These are phyloP conservation scores for Silene conica DNA, from an alignment of 148 eudicot species.

Conservation along the genomic window DNA sequence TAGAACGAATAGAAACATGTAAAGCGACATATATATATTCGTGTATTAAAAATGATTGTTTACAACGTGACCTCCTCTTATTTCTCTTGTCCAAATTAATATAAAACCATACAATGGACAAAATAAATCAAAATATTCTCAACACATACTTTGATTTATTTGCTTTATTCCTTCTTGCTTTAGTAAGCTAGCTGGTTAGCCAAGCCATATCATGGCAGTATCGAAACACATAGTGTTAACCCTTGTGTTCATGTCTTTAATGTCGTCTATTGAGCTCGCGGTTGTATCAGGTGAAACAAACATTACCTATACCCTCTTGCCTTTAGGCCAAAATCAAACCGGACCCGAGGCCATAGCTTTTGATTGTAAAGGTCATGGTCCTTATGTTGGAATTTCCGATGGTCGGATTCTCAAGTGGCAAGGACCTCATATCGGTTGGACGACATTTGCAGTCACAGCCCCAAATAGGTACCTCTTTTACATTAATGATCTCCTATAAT, in stretches of 20 bases:
- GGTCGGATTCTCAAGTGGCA: conserved; percentile 25
- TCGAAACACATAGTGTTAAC: neutral
- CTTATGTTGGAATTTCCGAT: conserved; percentile 25
- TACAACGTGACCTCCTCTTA: neutral
- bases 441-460: conserved; percentile 8
- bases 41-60: no score
- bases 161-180: neutral
- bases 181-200: neutral
- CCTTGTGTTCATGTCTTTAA: neutral
- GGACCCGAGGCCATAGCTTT: conserved; percentile 26
- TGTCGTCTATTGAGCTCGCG: neutral
- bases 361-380: conserved; percentile 33
- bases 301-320: neutral
- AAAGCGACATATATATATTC: no score
- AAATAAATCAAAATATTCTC: neutral
- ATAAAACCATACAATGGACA: no score
- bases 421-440: conserved; percentile 4
- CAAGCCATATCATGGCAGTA: neutral
- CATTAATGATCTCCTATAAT: no score
- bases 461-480: conserved; percentile 15
- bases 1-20: no score
- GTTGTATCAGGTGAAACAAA: neutral
- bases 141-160: no score
- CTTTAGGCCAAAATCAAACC: neutral
- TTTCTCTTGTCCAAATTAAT: no score